phyloP scores from a whole-genome alignment of 2,329 filamentous ascomycete genomes.

The Macrophomina phaseolina region DNA sequence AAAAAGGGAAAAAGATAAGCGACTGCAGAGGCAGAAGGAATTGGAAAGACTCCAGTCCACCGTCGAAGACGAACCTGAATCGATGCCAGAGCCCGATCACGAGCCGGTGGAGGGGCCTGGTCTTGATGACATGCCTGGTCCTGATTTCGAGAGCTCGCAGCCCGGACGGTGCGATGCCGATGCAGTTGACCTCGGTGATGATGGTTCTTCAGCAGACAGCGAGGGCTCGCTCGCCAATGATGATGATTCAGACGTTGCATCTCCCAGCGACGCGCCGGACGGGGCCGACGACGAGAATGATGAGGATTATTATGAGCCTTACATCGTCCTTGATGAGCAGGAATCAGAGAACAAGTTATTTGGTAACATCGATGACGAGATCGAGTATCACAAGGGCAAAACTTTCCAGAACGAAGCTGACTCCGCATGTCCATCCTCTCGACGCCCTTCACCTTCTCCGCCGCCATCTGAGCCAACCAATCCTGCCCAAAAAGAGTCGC shows the following conservation, averaged over 20 bases:
- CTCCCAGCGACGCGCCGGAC: background rate
- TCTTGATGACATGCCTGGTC: no score
- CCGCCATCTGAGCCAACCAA: background rate
- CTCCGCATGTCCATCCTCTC: no score
- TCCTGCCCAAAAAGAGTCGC: background rate
- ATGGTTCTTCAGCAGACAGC: background rate
- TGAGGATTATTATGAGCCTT: background rate
- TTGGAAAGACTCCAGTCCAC: background rate
- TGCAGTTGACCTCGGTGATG: background rate
- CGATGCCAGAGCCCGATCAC: background rate
- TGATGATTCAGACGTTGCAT: background rate
- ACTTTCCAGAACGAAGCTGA: background rate
- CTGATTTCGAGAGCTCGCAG: background rate
- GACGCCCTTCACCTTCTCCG: background rate
- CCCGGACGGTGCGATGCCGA: background rate
- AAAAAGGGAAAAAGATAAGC: conserved; percentile 5
- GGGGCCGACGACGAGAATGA: background rate
- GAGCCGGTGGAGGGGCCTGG: background rate
- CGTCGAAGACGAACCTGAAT: background rate
- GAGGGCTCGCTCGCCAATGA: background rate
- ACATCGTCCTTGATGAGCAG: background rate
- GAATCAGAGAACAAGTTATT: background rate
- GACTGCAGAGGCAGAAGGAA: background rate
- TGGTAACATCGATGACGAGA: background rate
- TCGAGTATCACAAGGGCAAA: background rate